Percentiles rank a stretch among this genome's conserved stretches.
phyloP scores from a whole-genome alignment of 169 alveolate species.

The Plasmodium yoelii region DNA sequence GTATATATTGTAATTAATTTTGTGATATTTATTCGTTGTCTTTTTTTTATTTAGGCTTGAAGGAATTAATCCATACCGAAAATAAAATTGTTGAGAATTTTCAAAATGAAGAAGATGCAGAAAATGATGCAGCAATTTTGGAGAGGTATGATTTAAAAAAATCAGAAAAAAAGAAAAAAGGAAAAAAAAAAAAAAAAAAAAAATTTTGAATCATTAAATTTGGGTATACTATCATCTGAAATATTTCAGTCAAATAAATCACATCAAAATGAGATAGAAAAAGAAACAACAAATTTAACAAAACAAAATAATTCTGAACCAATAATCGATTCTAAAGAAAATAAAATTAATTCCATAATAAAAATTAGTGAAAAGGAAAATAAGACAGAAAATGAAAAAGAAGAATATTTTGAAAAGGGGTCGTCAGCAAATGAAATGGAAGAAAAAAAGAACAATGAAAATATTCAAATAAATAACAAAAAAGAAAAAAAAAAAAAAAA shows the following conservation, averaged over 20 bases:
- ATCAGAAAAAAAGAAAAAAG: conserved; percentile 12
- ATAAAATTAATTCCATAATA: background rate
- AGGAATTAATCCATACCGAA: background rate
- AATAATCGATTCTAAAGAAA: background rate
- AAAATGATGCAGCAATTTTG: background rate
- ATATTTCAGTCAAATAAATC: conserved; percentile 11
- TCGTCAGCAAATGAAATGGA: background rate
- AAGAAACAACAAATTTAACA: background rate
- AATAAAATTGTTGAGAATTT: background rate
- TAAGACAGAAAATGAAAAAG: background rate
- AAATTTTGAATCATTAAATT: background rate
- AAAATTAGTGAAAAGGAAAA: background rate
- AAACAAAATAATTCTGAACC: conserved; percentile 1
- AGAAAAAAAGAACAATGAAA: conserved; percentile 6
- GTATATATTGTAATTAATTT: background rate
- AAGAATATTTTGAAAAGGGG: background rate
- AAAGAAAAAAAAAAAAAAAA: background rate
- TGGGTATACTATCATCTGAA: conserved; percentile 8
- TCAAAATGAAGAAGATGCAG: background rate
- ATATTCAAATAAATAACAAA: background rate
- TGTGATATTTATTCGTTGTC: background rate
- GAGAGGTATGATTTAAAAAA: background rate
- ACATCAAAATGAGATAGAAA: background rate
- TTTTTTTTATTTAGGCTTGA: background rate
- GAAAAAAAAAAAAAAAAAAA: conserved; percentile 17